Evolutionary conservation across 106 monocot genomes (phyloP).

Genomic region (Apostasia ramifera): DNA sequence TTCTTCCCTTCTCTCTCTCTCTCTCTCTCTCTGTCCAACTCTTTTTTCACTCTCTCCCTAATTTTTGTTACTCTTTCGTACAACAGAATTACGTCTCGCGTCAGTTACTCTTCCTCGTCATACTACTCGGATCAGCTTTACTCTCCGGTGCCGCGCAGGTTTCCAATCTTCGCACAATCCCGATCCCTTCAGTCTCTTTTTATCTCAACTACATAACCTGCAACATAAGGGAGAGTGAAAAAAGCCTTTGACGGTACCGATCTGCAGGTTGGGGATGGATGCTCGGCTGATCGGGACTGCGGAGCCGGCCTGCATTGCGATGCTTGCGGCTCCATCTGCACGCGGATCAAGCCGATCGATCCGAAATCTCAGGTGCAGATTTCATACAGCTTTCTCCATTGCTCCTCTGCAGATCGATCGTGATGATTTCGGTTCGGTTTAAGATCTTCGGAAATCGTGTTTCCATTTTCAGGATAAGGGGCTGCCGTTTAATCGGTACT

Average conservation of each 20-base stretch:
- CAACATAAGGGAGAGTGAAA: neutral
- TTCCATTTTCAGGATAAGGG: conserved; percentile 19
- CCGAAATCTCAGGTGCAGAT: conserved; percentile 32
- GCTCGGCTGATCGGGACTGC: conserved; percentile 31
- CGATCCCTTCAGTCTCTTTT: neutral
- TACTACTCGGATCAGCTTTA: neutral
- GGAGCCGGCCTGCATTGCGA: conserved; percentile 49
- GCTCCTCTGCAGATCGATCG: neutral
- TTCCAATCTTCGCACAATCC: neutral
- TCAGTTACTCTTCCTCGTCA: neutral
- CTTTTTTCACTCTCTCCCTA: too few species aligned
- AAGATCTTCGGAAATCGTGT: neutral
- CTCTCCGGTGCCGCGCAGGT: conserved; percentile 4
- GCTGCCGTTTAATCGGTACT: conserved; percentile 68
- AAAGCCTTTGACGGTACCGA: neutral
- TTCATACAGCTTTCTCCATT: neutral
- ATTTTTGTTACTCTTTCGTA: too few species aligned
- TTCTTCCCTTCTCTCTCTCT: too few species aligned
- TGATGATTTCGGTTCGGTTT: neutral
- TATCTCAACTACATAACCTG: neutral
- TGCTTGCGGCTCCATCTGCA: conserved; percentile 36
- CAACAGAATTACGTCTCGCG: neutral
- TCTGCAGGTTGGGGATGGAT: conserved; percentile 36
- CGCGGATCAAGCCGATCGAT: conserved; percentile 32
- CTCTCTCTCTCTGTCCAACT: too few species aligned